Conservation (phyloP, 345 rosid genomes). For the Camelina neglecta region DNA sequence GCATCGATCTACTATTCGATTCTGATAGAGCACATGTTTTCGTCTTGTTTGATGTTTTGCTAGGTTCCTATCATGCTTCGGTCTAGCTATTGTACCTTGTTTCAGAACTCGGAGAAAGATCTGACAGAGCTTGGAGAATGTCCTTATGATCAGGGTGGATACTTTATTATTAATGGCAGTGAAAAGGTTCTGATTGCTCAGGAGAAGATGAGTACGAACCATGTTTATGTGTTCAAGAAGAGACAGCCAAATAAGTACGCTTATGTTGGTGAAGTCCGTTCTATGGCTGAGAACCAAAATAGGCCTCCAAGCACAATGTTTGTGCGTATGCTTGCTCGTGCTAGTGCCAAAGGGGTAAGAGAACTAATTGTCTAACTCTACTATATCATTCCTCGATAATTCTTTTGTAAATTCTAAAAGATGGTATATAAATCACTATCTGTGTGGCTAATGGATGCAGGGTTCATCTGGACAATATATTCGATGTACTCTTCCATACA, state of each 20-base stretch:
- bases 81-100: slow-evolving; percentile 87
- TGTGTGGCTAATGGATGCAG: slow-evolving; percentile 49
- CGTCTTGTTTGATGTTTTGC: slow-evolving; percentile 11
- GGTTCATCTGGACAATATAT: slow-evolving; percentile 97
- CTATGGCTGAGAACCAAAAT: slow-evolving; percentile 97
- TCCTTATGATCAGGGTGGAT: slow-evolving; percentile 98
- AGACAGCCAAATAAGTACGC: slow-evolving; percentile 97
- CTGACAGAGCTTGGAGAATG: slow-evolving; percentile 98
- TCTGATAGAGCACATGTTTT: slow-evolving; percentile 15
- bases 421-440: slow-evolving; percentile 1
- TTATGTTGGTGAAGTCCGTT: slow-evolving; percentile 90
- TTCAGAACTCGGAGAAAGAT: slow-evolving; percentile 95
- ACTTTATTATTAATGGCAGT: slow-evolving; percentile 97
- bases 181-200: slow-evolving; percentile 98
- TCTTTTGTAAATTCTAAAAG: background rate
- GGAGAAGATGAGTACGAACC: slow-evolving; percentile 99
- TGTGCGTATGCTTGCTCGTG: slow-evolving; percentile 98
- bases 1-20: slow-evolving; percentile 1
- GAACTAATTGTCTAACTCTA: slow-evolving; percentile 17
- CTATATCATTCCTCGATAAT: background rate
- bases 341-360: slow-evolving; percentile 96
- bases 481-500: slow-evolving; percentile 95
- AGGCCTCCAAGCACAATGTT: slow-evolving; percentile 98
- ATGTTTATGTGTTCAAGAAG: slow-evolving; percentile 95
- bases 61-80: slow-evolving; percentile 99